Conservation (phyloP, 176 grass and related monocot genomes). For the Rhipidocladum racemiflorum region DNA sequence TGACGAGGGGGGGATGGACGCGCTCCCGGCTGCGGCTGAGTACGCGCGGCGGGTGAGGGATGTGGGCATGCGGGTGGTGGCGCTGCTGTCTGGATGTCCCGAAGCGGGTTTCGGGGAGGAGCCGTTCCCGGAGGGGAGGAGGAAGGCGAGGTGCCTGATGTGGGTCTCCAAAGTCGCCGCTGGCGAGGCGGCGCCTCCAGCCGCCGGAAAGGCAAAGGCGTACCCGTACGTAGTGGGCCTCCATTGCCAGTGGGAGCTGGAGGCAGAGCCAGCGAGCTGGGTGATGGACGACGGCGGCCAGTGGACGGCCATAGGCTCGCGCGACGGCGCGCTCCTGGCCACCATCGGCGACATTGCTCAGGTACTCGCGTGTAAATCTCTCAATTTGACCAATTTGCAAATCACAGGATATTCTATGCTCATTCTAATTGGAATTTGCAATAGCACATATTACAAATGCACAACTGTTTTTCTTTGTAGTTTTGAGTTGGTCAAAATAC, state of each 20-base stretch:
- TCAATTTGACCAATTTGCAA: not conserved
- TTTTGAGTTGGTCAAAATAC: not conserved
- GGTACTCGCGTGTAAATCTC: slow-evolving; percentile 43
- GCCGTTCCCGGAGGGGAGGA: slow-evolving; percentile 43
- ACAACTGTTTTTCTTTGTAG: not conserved
- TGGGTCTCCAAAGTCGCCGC: slow-evolving; percentile 47
- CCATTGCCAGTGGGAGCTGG: slow-evolving; percentile 51
- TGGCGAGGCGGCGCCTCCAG: slow-evolving; percentile 18
- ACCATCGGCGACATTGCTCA: slow-evolving; percentile 84
- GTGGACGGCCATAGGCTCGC: slow-evolving; percentile 33
- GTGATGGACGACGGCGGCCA: slow-evolving; percentile 53
- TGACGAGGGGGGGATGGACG: slow-evolving; percentile 25
- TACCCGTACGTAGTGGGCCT: slow-evolving; percentile 66
- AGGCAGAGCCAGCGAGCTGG: slow-evolving; percentile 33
- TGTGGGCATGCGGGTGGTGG: slow-evolving; percentile 50
- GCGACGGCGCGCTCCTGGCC: slow-evolving; percentile 50
- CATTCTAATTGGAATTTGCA: not conserved
- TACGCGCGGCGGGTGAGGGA: slow-evolving; percentile 54
- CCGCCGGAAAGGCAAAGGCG: slow-evolving; percentile 39
- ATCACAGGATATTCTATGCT: not conserved
- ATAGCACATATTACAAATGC: not conserved
- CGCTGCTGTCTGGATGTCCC: slow-evolving; percentile 33
- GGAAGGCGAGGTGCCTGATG: slow-evolving; percentile 59
- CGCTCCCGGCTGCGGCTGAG: slow-evolving; percentile 34
- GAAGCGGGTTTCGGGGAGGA: slow-evolving; percentile 36